Percentiles rank a stretch among this genome's conserved stretches.
phyloP scores from a whole-genome alignment of 345 rosid genomes.

The Stellera chamaejasme region DNA sequence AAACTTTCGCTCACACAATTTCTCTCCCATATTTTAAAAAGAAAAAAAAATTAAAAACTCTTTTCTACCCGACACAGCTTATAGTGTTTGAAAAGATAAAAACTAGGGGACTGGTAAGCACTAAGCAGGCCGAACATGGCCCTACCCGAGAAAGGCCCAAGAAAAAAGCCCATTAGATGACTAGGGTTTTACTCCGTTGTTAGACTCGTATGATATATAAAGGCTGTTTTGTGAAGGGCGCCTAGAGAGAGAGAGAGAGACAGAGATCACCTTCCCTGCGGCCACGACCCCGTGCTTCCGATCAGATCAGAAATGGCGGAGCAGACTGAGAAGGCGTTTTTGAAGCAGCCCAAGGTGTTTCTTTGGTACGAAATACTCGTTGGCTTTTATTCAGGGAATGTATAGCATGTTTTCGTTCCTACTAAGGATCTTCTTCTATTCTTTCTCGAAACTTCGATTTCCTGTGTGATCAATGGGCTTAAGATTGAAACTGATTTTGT shows the following conservation, averaged over 20 bases:
- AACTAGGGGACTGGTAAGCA: no score
- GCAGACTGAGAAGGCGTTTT: slow-evolving; percentile 40
- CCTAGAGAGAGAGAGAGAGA: neutral
- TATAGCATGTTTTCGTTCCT: neutral
- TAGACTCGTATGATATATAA: no score
- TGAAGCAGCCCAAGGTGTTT: slow-evolving; percentile 41
- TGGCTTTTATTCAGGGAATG: neutral
- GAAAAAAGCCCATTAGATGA: no score
- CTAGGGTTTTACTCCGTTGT: no score
- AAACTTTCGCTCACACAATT: no score
- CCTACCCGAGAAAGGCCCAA: no score
- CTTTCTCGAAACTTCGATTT: neutral
- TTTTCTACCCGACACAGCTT: no score
- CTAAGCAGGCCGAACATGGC: no score
- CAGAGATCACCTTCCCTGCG: neutral
- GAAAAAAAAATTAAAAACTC: no score
- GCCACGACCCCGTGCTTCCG: neutral
- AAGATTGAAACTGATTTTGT: neutral
- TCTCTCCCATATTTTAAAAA: no score
- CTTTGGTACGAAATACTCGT: slow-evolving; percentile 17
- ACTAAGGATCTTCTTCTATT: neutral
- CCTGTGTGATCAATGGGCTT: neutral
- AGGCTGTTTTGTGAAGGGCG: no score
- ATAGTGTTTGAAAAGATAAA: no score
- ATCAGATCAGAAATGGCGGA: neutral